These are phyloP conservation scores for Xanthoparmelia taractica DNA, from an alignment of 495 filamentous ascomycete species.

Conservation along the genomic window DNA sequence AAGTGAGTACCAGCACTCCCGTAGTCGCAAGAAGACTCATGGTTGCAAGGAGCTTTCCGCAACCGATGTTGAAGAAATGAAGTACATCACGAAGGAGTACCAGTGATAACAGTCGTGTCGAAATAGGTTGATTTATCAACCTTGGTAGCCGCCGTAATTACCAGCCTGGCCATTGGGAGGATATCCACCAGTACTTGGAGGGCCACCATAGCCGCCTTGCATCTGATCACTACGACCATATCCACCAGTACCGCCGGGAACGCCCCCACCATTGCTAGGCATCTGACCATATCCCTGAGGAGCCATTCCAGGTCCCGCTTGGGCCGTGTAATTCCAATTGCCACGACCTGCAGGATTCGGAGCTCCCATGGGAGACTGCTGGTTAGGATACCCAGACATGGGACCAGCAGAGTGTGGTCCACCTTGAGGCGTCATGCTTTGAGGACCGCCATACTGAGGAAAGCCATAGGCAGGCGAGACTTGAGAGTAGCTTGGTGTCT, in stretches of 20 bases:
- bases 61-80: not conserved
- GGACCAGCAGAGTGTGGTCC: conserved; percentile 30
- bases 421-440: conserved; percentile 67
- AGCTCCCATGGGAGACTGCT: conserved; percentile 35
- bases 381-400: conserved; percentile 25
- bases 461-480: conserved; percentile 79
- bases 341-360: conserved; percentile 55
- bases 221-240: conserved; percentile 73
- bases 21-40: not conserved
- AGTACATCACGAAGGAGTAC: not conserved
- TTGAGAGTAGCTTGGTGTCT: conserved; percentile 52
- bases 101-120: not conserved
- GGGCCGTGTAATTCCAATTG: conserved; percentile 47
- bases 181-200: conserved; percentile 43
- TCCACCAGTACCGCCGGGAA: conserved; percentile 65
- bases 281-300: conserved; percentile 52
- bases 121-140: conserved; percentile 25
- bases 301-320: conserved; percentile 50
- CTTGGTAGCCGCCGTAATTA: conserved; percentile 49
- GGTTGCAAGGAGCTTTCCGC: not conserved
- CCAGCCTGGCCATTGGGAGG: conserved; percentile 26
- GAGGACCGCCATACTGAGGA: conserved; percentile 76
- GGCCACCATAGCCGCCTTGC: conserved; percentile 63
- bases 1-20: not conserved
- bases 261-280: conserved; percentile 66